phyloP scores from a whole-genome alignment of 2,329 filamentous ascomycete species.

The Macroventuria anomochaeta region DNA sequence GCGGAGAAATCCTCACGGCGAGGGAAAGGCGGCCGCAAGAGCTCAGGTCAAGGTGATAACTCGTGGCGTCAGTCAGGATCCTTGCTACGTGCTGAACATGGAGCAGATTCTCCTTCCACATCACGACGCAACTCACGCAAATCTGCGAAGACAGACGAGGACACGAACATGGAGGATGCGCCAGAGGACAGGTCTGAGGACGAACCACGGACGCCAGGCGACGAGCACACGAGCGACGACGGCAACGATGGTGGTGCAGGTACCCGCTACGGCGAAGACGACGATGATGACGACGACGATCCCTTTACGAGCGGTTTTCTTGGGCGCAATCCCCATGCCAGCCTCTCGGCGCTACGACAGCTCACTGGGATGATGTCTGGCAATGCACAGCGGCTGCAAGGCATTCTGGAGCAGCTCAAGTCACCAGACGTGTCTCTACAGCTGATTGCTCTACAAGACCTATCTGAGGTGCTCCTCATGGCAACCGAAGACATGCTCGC shows the following conservation, averaged over 20 bases:
- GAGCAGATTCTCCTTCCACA: conserved; percentile 36
- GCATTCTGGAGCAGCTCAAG: conserved; percentile 65
- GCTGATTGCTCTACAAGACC: conserved; percentile 87
- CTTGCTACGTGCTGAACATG: conserved; percentile 35
- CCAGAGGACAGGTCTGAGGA: conserved; percentile 64
- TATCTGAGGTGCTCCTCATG: conserved; percentile 90
- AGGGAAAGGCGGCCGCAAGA: conserved; percentile 79
- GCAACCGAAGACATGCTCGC: conserved; percentile 97
- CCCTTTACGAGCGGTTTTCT: conserved; percentile 68
- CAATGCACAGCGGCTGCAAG: conserved; percentile 77
- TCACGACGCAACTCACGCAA: conserved; percentile 44
- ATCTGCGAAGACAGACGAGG: conserved; percentile 60
- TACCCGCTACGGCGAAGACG: conserved; percentile 59
- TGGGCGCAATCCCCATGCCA: conserved; percentile 62
- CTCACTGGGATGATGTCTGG: conserved; percentile 88
- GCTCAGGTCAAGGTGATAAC: conserved; percentile 60
- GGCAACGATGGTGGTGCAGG: conserved; percentile 59
- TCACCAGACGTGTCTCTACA: conserved; percentile 87
- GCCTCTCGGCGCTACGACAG: conserved; percentile 80
- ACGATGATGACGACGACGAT: conserved; percentile 60
- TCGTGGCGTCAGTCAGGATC: conserved; percentile 21
- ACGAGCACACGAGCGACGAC: conserved; percentile 55
- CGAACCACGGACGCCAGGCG: conserved; percentile 43
- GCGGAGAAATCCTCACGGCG: conserved; percentile 72
- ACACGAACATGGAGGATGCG: conserved; percentile 76